phyloP scores from a whole-genome alignment of 202 grass and related monocot genomes.

The Tripidium arundinaceum region DNA sequence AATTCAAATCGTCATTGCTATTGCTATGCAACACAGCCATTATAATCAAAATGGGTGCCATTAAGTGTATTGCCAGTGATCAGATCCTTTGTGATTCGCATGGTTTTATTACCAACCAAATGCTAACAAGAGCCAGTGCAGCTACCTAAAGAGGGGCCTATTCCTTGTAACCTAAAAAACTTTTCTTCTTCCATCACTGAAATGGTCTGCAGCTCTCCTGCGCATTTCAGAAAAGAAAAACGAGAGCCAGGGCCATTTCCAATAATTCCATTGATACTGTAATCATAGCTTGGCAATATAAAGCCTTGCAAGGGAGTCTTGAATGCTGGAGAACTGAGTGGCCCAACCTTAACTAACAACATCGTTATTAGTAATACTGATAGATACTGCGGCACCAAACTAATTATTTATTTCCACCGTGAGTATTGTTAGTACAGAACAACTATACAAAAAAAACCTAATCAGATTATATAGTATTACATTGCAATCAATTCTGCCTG shows the following conservation, averaged over 20 bases:
- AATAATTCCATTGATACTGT: not conserved
- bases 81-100: not conserved
- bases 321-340: not conserved
- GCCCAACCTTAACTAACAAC: not conserved
- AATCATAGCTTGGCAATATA: not conserved
- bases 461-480: not conserved
- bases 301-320: not conserved
- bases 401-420: not conserved
- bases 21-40: not conserved
- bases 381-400: not conserved
- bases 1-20: not conserved
- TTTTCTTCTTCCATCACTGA: not conserved
- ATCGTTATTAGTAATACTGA: not conserved
- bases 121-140: not conserved
- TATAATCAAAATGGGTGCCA: not conserved
- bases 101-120: conserved; percentile 5
- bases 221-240: not conserved
- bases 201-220: too few relatives aligned
- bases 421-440: not conserved
- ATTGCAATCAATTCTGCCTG: not conserved
- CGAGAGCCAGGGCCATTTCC: not conserved
- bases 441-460: not conserved
- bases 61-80: not conserved
- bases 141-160: not conserved
- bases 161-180: not conserved